Evolutionary conservation across 148 eudicot genomes (phyloP).

Genomic region (Vaccinium myrtillus): DNA sequence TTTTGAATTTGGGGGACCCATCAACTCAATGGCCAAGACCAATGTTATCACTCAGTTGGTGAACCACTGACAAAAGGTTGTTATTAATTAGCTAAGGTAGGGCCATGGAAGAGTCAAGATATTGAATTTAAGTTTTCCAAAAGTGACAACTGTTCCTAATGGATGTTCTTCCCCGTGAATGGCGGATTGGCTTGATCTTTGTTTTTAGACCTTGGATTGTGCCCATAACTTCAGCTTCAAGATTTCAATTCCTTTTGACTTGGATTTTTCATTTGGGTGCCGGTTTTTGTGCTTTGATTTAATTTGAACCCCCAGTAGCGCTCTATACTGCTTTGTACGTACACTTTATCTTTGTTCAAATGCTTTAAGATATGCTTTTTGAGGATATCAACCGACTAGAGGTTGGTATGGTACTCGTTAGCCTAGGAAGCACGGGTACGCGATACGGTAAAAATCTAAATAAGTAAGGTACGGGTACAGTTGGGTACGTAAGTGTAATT

Average conservation of each 20-base stretch:
- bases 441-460: too few species aligned
- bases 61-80: neutral
- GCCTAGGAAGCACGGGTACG: neutral
- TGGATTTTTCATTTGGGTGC: neutral
- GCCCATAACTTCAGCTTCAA: conserved; percentile 9
- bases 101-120: neutral
- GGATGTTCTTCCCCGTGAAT: conserved; percentile 14
- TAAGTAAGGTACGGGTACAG: too few species aligned
- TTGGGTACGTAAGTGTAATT: too few species aligned
- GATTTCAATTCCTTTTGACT: conserved; percentile 5
- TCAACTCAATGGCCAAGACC: conserved; percentile 1
- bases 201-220: neutral
- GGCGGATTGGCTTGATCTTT: conserved; percentile 11
- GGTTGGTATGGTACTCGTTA: neutral
- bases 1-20: neutral
- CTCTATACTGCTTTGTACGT: neutral
- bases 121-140: neutral
- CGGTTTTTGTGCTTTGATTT: neutral
- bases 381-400: neutral
- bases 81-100: neutral
- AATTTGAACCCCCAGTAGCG: neutral
- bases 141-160: neutral
- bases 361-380: neutral
- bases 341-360: neutral
- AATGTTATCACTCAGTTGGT: neutral